Evolutionary conservation across 257 asterid genomes (phyloP), one percentile per base, ranked within the genome.

Genomic region (Haberlea rhodopensis): DNA sequence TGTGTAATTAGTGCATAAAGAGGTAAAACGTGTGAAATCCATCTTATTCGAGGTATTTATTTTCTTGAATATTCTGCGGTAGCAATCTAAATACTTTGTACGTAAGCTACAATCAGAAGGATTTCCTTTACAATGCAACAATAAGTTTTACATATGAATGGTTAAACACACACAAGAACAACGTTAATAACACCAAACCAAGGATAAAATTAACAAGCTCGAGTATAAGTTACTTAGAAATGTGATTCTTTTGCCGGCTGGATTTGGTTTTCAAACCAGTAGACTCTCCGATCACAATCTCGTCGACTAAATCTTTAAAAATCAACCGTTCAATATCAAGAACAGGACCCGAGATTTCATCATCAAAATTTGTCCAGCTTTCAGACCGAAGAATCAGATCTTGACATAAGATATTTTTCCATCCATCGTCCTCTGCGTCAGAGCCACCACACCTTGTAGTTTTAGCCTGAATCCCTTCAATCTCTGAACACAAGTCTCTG

Each of bases 301-400:
- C 99, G 26, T 78, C 72, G 32, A 94, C 87, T 71, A 94, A 80
- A 69, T 94, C 99, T 46, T 87, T 94, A 60, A 87, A 94, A 55
- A 94, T 82, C 76, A 78, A 75, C 29, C 97, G 88, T 55, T 94
- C 99, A 16, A 94, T 71, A 62, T 87, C 89, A 27, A 94, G 90
- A 5, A 86, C 89, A 6, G 87, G 75, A 25, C 84, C 82, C n/a
- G 99, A 86, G 59, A 81, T 67, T 55, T 84, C 95, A 23, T 62
- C 80, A 22, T 73, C 70, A 16, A 67, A 83, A 37, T 61, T 71
- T 1, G 70, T 84, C 99, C 95, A 90, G 49, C 79, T 73, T 40
- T 78, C 90, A 0, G 86, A 79, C 16, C 68, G 62, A 63, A 57
- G 69, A 87, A 81, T 74, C 75, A 86, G 84, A 43, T 87, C 95